These are phyloP conservation scores for Aegilops umbellulata DNA, from an alignment of 176 grass and related monocot genomes.

Conservation along the genomic window DNA sequence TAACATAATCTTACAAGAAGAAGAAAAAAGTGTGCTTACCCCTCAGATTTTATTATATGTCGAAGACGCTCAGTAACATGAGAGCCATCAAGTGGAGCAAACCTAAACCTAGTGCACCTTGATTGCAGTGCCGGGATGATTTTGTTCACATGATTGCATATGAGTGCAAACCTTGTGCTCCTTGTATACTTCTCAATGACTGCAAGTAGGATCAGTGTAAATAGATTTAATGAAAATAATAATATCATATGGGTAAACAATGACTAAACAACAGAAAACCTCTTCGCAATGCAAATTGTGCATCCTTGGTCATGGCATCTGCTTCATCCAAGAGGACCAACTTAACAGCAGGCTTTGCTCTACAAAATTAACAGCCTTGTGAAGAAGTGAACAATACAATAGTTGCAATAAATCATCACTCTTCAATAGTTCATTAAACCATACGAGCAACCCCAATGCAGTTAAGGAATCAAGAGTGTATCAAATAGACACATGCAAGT, in stretches of 20 bases:
- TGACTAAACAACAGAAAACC: slow-evolving; percentile 44
- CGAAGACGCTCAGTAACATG: slow-evolving; percentile 79
- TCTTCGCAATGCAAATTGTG: slow-evolving; percentile 96
- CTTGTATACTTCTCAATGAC: slow-evolving; percentile 98
- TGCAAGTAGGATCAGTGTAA: slow-evolving; percentile 34
- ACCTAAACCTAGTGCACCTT: slow-evolving; percentile 97
- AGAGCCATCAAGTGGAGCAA: slow-evolving; percentile 85
- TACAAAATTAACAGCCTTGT: slow-evolving; percentile 39
- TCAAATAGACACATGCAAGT: not conserved
- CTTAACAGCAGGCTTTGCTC: slow-evolving; percentile 79
- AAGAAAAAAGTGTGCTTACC: slow-evolving; percentile 30
- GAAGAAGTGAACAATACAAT: not conserved
- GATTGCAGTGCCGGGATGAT: slow-evolving; percentile 97
- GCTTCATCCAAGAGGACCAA: slow-evolving; percentile 95
- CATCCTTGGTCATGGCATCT: slow-evolving; percentile 98
- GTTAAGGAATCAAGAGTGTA: not conserved
- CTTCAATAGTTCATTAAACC: slow-evolving; percentile 2
- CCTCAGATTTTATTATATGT: slow-evolving; percentile 92
- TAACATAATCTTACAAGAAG: not conserved
- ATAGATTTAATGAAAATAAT: slow-evolving; percentile 10
- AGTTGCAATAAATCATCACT: not conserved
- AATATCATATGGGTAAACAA: slow-evolving; percentile 1
- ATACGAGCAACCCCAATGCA: no score
- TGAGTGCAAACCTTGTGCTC: slow-evolving; percentile 98
- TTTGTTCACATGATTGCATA: slow-evolving; percentile 99